Conservation (phyloP, 192 early-diverging fungal genomes). For the Mycoemilia scoparia region DNA sequence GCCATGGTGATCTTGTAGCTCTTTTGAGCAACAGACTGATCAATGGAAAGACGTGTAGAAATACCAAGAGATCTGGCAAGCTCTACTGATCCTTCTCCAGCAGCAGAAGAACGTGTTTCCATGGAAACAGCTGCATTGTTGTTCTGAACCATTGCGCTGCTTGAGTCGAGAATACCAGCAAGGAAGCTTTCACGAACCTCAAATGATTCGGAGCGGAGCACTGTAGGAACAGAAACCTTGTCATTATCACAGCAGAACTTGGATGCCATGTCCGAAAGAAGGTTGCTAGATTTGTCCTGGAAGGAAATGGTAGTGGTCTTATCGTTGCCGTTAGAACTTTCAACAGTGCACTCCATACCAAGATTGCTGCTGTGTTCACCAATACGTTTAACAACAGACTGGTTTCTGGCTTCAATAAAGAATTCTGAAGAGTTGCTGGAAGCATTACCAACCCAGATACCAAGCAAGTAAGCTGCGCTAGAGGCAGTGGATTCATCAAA, state of each 20-base stretch:
- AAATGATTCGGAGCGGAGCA: not conserved
- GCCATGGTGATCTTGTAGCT: constrained; percentile 1
- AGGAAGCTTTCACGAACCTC: constrained; percentile 17
- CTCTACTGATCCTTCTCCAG: constrained; percentile 1
- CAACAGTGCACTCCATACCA: not conserved
- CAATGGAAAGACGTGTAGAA: constrained; percentile 2
- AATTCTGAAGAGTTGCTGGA: not conserved
- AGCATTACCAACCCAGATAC: constrained; percentile 3
- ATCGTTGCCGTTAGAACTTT: not conserved
- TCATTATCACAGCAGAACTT: constrained; percentile 1
- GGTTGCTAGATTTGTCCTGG: not conserved
- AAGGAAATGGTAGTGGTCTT: constrained; percentile 1
- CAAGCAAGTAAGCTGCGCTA: constrained; percentile 12
- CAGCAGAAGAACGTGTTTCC: not conserved
- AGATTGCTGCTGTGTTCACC: not conserved
- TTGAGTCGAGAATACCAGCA: constrained; percentile 15
- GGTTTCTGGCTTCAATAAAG: constrained; percentile 1
- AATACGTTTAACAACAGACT: constrained; percentile 6
- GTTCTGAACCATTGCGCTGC: constrained; percentile 1
- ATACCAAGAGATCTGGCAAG: constrained; percentile 12
- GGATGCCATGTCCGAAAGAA: no score
- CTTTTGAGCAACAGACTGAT: not conserved
- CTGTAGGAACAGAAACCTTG: constrained; percentile 1
- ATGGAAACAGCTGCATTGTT: not conserved
- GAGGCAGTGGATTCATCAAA: constrained; percentile 3